Conservation (phyloP, 2,329 filamentous ascomycete species). For the Neurospora sp. region DNA sequence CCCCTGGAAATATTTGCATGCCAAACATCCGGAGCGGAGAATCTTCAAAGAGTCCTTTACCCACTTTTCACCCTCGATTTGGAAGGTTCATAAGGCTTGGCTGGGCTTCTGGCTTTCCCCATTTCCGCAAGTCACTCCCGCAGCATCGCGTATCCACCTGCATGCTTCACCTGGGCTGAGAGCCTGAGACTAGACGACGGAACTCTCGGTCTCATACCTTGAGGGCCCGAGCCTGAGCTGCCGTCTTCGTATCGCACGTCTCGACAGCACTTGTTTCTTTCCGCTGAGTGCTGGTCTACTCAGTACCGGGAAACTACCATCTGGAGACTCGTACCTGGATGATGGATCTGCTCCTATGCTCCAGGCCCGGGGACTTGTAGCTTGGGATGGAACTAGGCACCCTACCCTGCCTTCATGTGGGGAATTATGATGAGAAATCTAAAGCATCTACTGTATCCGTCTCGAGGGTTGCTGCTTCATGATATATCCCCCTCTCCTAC, state of each 20-base stretch:
- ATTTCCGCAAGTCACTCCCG: conserved; percentile 1
- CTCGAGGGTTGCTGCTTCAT: neutral
- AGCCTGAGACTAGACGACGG: neutral
- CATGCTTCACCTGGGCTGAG: neutral
- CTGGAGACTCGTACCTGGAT: neutral
- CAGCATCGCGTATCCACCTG: conserved; percentile 3
- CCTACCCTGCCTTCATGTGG: neutral
- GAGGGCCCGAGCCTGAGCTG: neutral
- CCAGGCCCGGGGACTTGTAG: neutral
- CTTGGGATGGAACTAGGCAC: neutral
- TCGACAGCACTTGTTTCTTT: neutral
- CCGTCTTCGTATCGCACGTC: neutral
- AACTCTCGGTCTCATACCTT: neutral
- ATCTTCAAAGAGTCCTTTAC: conserved; percentile 1
- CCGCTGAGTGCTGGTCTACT: neutral
- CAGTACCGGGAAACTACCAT: neutral
- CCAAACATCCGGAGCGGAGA: conserved; percentile 7
- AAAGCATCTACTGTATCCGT: neutral
- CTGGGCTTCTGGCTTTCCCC: too few relatives aligned
- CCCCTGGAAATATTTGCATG: neutral
- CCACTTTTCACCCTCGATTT: too few relatives aligned
- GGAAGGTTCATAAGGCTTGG: too few relatives aligned
- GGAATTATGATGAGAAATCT: neutral
- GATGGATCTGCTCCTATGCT: neutral
- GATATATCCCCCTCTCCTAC: neutral